Evolutionary conservation across 116 monocot species (phyloP), one percentile per base, ranked within the genome.

Genomic region (Iris pallida): DNA sequence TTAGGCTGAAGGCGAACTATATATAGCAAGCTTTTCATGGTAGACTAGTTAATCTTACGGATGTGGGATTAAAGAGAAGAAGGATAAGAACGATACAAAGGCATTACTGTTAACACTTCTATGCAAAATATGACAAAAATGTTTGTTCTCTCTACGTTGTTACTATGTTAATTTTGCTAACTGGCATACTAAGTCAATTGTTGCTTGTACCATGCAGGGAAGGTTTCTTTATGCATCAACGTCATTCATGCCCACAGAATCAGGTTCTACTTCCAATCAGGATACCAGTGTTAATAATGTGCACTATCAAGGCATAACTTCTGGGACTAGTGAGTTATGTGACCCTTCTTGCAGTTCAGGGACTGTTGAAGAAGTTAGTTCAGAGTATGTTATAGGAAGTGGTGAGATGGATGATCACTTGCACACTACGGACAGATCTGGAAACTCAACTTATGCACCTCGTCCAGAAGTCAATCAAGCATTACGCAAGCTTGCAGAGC

Each of bases 291-390:
- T 57, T 42, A 60, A 41, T 72, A 75, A 75, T 62, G 20, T 45
- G 3, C 61, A 69, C 9, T 53, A 53, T 48, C 64, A 16, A 30
- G 41, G 70, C 43, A 19, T 44, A 8, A 42, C 47, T 53, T 53
- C 77, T 56, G 67, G 69, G 63, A 51, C 16, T 70, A 72, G 70
- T 59, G 78, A 71, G 8, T 20, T 65, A 20, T 47, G 48, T 78
- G 80, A 78, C 57, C 65, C 76, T 69, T 81, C 67, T 61, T 69
- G 42, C 52, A 94, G 77, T 73, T 74, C 78, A 71, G 77, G 59
- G 11, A 82, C 83, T 57, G 55, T 75, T 0, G 86, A 78, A 75
- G 87, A 85, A 79, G 86, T 85, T 55, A 89, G 75, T 63, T 88
- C 86, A 43, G 69, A 79, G 41, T 80, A 20, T 69, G 47, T 17